A percentile compares a stretch with the other conserved stretches of the same genome.
Conservation (phyloP, 208 protist species). For the Leishmania amazonensis region DNA sequence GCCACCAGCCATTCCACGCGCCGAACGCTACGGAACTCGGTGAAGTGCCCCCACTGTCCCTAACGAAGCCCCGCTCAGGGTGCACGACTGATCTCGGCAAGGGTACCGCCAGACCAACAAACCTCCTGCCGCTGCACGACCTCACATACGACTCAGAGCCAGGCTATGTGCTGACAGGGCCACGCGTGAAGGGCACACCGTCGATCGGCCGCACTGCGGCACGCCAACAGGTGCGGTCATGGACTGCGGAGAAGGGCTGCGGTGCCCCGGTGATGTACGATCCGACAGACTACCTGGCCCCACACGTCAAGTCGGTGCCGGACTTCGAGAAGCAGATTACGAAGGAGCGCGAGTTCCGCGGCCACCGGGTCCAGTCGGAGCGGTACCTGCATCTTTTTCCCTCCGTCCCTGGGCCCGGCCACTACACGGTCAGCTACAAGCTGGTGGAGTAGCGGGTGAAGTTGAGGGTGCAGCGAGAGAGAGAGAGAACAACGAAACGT, state of each 20-base stretch:
- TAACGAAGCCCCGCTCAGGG: slow-evolving; percentile 44
- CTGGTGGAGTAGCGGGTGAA: slow-evolving; percentile 42
- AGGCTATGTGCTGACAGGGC: slow-evolving; percentile 49
- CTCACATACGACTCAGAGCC: slow-evolving; percentile 61
- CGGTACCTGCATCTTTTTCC: slow-evolving; percentile 63
- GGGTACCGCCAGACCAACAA: slow-evolving; percentile 32
- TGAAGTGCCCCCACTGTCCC: slow-evolving; percentile 59
- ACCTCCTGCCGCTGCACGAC: slow-evolving; percentile 46
- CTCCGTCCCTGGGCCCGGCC: slow-evolving; percentile 67
- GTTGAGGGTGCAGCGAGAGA: background rate
- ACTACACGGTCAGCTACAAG: slow-evolving; percentile 64
- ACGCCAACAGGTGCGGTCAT: slow-evolving; percentile 47
- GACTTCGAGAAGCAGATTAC: slow-evolving; percentile 86
- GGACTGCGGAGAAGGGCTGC: slow-evolving; percentile 45
- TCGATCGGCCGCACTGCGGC: slow-evolving; percentile 61
- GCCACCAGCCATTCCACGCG: slow-evolving; percentile 56
- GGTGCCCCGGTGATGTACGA: slow-evolving; percentile 59
- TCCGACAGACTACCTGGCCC: slow-evolving; percentile 46
- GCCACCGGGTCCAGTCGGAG: slow-evolving; percentile 75
- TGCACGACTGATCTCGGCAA: slow-evolving; percentile 50
- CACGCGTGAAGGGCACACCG: slow-evolving; percentile 57
- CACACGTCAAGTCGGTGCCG: slow-evolving; percentile 59
- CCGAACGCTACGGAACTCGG: slow-evolving; percentile 61
- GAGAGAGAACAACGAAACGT: background rate
- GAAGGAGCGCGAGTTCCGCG: slow-evolving; percentile 83